Percentiles rank a stretch among this genome's conserved stretches.
Evolutionary conservation across 805 yeast species (phyloP).

Genomic region (Limtongozyma cylindracea): DNA sequence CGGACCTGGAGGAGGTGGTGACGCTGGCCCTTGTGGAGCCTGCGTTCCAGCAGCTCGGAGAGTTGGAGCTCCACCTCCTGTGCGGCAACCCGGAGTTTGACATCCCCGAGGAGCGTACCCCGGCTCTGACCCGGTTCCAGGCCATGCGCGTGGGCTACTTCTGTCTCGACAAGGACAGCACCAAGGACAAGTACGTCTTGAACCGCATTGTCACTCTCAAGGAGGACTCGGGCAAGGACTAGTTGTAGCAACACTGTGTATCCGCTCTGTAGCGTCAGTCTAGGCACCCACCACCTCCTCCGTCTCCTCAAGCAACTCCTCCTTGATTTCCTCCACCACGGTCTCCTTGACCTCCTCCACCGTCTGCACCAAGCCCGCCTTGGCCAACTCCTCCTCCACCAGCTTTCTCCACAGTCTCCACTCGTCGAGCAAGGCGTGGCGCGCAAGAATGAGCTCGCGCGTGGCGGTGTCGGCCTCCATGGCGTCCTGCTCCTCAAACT

Average conservation of each 20-base stretch:
- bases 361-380: conserved; percentile 7
- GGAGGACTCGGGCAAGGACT: too few relatives aligned
- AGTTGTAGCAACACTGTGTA: too few relatives aligned
- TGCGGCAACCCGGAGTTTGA: conserved; percentile 54
- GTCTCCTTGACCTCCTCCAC: conserved; percentile 23
- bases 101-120: conserved; percentile 13
- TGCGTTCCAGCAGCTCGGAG: conserved; percentile 43
- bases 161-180: conserved; percentile 64
- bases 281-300: conserved; percentile 53
- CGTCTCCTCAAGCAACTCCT: conserved; percentile 44
- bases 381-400: too few relatives aligned
- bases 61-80: too few relatives aligned
- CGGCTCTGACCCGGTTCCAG: conserved; percentile 57
- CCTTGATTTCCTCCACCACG: conserved; percentile 50
- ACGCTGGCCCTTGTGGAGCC: conserved; percentile 49
- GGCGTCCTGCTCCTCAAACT: conserved; percentile 84
- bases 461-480: conserved; percentile 89
- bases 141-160: conserved; percentile 93
- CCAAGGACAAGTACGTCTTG: conserved; percentile 34
- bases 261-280: too few relatives aligned
- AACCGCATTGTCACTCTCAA: conserved; percentile 88
- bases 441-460: conserved; percentile 66
- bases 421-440: conserved; percentile 60
- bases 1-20: conserved; percentile 46
- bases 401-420: conserved; percentile 81